Evolutionary conservation across 2,329 filamentous ascomycete genomes (phyloP).

Genomic region (Pseudogymnoascus sp.): DNA sequence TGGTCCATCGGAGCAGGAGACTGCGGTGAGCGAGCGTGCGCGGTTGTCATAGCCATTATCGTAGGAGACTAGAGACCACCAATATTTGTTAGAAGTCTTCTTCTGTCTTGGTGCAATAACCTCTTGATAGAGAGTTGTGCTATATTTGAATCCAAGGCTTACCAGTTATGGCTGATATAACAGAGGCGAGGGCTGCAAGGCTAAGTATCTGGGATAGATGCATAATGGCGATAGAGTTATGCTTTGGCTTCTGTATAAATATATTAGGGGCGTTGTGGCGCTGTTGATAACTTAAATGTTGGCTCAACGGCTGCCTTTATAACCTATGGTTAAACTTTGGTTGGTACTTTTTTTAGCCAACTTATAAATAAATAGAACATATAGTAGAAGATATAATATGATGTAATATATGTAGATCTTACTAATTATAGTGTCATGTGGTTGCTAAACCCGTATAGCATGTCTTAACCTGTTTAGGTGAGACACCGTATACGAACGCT

Average conservation of each 20-base stretch:
- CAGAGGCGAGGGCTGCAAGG: neutral
- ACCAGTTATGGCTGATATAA: neutral
- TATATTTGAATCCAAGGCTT: neutral
- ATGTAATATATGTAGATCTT: neutral
- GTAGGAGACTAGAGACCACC: slow-evolving; percentile 50
- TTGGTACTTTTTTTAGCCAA: neutral
- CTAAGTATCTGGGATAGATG: neutral
- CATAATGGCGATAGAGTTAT: neutral
- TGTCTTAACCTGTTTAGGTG: neutral
- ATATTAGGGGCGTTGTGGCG: neutral
- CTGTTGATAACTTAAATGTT: neutral
- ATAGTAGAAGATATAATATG: neutral
- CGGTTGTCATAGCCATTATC: slow-evolving; percentile 64
- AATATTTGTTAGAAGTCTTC: neutral
- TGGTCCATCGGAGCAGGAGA: slow-evolving; percentile 61
- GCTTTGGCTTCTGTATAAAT: neutral
- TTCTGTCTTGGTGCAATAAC: neutral
- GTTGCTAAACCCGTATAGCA: neutral
- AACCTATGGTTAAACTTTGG: neutral
- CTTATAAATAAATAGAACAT: neutral
- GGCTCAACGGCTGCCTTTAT: neutral
- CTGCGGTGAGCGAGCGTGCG: slow-evolving; percentile 45
- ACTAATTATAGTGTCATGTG: neutral
- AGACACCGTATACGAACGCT: neutral
- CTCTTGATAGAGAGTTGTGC: neutral